Evolutionary conservation across 2,329 filamentous ascomycete genomes (phyloP).

Genomic region (Botrytis porri): DNA sequence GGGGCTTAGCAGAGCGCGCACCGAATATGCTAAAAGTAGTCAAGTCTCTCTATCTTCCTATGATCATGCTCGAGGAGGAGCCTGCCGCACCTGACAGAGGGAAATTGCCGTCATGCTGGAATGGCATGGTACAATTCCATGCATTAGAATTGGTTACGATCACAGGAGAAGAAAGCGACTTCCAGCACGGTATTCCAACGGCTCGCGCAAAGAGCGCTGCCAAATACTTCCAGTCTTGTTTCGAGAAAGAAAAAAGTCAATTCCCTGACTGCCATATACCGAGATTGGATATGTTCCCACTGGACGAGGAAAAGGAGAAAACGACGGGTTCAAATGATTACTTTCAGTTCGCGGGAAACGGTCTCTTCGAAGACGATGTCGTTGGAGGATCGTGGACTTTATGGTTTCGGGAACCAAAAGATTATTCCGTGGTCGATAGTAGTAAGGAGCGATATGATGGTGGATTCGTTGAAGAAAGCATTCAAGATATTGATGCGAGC

Average conservation of each 20-base stretch:
- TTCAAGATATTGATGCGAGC: not conserved
- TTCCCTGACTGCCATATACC: not conserved
- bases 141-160: not conserved
- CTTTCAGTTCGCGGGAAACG: not conserved
- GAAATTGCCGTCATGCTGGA: not conserved
- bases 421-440: not conserved
- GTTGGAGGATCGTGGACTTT: not conserved
- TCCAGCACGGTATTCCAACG: not conserved
- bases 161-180: not conserved
- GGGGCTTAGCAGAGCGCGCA: not conserved
- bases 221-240: not conserved
- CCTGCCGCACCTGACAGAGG: not conserved
- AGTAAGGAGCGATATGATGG: not conserved
- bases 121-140: not conserved
- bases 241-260: not conserved
- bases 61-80: not conserved
- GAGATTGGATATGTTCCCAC: not conserved
- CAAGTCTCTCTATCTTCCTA: not conserved
- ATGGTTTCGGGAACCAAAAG: not conserved
- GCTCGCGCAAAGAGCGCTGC: not conserved
- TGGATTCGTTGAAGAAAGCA: not conserved
- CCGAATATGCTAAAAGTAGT: not conserved
- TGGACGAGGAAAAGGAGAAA: not conserved
- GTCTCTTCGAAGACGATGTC: not conserved
- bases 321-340: not conserved